Evolutionary conservation across 2,329 filamentous ascomycete species (phyloP), one percentile per base, ranked within the genome.

Genomic region (Aspergillus carbonarius): DNA sequence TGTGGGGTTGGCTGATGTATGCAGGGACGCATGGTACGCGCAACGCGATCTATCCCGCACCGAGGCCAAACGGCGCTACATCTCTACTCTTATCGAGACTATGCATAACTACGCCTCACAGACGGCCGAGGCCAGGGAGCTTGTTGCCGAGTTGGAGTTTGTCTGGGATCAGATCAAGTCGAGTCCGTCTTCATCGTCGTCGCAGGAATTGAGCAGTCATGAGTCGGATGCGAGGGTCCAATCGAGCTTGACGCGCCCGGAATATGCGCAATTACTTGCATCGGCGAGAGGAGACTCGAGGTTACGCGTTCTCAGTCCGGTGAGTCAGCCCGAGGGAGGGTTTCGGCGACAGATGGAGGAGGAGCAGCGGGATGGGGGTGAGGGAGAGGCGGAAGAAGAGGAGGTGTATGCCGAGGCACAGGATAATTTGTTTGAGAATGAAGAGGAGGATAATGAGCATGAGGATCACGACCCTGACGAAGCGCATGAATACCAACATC

Each of bases 81-180:
- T 99, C 72, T 91, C 93, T 70, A 93, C 91, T 17, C 81, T 99
- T 60, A 96, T 99, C 74, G 89, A 93, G 68, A 98, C 93, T 1
- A 98, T 99, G 93, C 93, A 97, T 79, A 86, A 87, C 72, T 98
- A 96, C 79, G 95, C 95, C 51, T 95, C 83, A 44, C 84, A 89
- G 40, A 97, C 92, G 0, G 70, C 76, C 50, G 92, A 96, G 72
- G 92, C 92, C 7, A 85, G 88, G 60, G 93, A 96, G 76, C 83
- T 99, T 39, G 93, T 98, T 37, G 83, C 88, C 9, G 95, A 99
- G 75, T 85, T 99, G n/a, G 95, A 99, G 77, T 99, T 98, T 69
- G 93, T 99, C 39, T 99, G 95, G 95, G 92, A 97, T 67, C 95
- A 98, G 74, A 93, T 99, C 68, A 96, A 95, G 75, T 89, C 89